Evolutionary conservation across 2,329 filamentous ascomycete species (phyloP), one percentile per base, ranked within the genome.

Genomic region (Cryphonectria naterciae): DNA sequence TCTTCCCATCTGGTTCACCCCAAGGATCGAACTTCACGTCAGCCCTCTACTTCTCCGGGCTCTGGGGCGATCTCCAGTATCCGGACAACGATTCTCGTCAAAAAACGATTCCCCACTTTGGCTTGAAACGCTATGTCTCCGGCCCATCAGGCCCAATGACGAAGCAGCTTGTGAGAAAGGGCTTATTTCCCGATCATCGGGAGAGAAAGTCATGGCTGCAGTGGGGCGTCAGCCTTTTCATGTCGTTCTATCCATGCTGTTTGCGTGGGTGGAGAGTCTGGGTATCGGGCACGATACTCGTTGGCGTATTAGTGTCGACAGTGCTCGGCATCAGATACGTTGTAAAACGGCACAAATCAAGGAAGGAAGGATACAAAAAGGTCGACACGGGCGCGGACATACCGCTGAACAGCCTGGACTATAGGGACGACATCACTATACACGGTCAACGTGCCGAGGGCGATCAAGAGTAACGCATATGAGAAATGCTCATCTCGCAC

Each of bases 81-180:
- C 77, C 74, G 0, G 76, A 79, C 32, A 74, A 74, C 0, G 75
- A 81, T n/a, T 74, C 79, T 1, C 77, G 78, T n/a, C 80, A 81
- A 68, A 71, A 75, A 64, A 77, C 73, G 0, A 73, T 80, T 0
- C 78, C 77, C 0, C 68, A 72, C 17, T 80, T 81, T 17, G 79
- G 79, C 2, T 69, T 81, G 2, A 79, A 76, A 19, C 79, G 80
- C 3, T 79, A 78, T 62, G 73, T 76, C 22, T 74, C 76, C 4
- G 79, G 80, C 0, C 80, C 80, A 0, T 77, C 77, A 1, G 80
- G 80, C 0, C 80, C 80, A 0, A 73, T 74, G 0, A 70, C 75
- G 46, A 81, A 81, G 64, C 77, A 79, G 4, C 77, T 81, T 0
- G 67, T 81, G 0, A 73, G 80, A 1, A 80, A 79, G 25, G 78